A percentile compares a stretch with the other conserved stretches of the same genome.
Conservation (phyloP, 139 green algal species). For the Ettlia oleoabundans region DNA sequence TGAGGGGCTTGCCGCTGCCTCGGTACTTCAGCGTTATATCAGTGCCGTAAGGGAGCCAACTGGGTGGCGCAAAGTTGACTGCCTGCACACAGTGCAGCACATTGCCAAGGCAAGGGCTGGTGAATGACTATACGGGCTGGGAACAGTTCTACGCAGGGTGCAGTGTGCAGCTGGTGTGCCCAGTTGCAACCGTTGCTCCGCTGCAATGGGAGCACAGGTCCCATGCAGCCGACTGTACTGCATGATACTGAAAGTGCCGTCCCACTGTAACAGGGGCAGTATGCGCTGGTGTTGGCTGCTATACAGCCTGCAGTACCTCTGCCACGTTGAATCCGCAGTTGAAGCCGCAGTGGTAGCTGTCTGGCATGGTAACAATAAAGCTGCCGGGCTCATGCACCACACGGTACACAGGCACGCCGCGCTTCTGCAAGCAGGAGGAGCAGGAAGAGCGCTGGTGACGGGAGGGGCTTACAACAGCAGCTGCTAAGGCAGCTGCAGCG, state of each 20-base stretch:
- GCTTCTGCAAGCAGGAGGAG: conserved; percentile 30
- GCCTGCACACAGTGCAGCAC: conserved; percentile 66
- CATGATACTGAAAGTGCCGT: too few species aligned
- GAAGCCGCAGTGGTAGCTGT: conserved; percentile 89
- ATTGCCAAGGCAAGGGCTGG: neutral
- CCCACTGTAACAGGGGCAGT: too few species aligned
- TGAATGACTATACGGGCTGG: too few species aligned
- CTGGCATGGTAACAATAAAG: conserved; percentile 94
- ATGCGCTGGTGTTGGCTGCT: too few species aligned
- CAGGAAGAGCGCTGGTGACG: neutral
- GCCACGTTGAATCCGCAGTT: conserved; percentile 81
- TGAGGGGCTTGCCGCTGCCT: conserved; percentile 45
- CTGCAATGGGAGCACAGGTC: neutral
- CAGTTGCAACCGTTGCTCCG: neutral
- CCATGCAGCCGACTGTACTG: too few species aligned
- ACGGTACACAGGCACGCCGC: conserved; percentile 83
- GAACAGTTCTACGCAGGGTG: too few species aligned
- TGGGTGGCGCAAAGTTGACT: conserved; percentile 90
- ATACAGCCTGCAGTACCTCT: conserved; percentile 32
- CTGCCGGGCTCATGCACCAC: conserved; percentile 79
- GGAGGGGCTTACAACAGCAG: too few species aligned
- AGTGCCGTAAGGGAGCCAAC: conserved; percentile 87
- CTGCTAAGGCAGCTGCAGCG: too few species aligned
- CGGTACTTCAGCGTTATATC: conserved; percentile 72
- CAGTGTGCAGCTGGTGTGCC: too few species aligned